Percentiles rank a stretch among this genome's conserved stretches.
These are phyloP conservation scores for Phytophthora colocasiae DNA, from an alignment of 352 stramenopile species.

Conservation along the genomic window DNA sequence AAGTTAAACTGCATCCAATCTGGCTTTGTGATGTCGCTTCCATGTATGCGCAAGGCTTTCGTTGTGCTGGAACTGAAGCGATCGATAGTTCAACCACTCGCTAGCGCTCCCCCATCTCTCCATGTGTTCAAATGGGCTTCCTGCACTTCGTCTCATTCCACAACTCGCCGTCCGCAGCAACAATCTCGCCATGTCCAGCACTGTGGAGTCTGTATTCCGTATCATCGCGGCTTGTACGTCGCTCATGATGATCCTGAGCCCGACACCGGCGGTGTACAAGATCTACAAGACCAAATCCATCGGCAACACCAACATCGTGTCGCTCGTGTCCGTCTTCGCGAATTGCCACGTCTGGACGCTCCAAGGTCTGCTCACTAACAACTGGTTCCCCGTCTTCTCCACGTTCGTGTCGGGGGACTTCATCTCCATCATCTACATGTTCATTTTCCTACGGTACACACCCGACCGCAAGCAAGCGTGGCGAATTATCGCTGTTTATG, in stretches of 20 bases:
- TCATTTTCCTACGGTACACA: conserved; percentile 39
- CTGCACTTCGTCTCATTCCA: conserved; percentile 24
- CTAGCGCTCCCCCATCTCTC: not conserved
- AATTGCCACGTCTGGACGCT: conserved; percentile 58
- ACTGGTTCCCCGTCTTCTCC: conserved; percentile 48
- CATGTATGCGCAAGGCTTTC: conserved; percentile 16
- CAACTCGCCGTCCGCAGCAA: conserved; percentile 7
- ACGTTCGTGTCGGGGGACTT: conserved; percentile 42
- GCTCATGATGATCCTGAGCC: conserved; percentile 54
- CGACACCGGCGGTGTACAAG: conserved; percentile 43
- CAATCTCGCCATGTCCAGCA: conserved; percentile 25
- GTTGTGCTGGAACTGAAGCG: conserved; percentile 4
- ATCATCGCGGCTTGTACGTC: conserved; percentile 46
- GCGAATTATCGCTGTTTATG: conserved; percentile 32
- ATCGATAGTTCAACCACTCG: conserved; percentile 25
- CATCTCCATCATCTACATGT: conserved; percentile 39
- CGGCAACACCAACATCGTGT: conserved; percentile 50
- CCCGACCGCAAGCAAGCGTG: conserved; percentile 23
- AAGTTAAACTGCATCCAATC: conserved; percentile 18
- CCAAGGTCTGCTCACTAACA: conserved; percentile 48
- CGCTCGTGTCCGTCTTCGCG: conserved; percentile 50
- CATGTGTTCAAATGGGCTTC: conserved; percentile 2
- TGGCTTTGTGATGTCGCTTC: conserved; percentile 8
- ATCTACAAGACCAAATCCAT: conserved; percentile 54
- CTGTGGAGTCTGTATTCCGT: conserved; percentile 43